Evolutionary conservation across 164 flowering plant species (phyloP), one percentile per base, ranked within the genome.

Genomic region (Dillenia suffruticosa): DNA sequence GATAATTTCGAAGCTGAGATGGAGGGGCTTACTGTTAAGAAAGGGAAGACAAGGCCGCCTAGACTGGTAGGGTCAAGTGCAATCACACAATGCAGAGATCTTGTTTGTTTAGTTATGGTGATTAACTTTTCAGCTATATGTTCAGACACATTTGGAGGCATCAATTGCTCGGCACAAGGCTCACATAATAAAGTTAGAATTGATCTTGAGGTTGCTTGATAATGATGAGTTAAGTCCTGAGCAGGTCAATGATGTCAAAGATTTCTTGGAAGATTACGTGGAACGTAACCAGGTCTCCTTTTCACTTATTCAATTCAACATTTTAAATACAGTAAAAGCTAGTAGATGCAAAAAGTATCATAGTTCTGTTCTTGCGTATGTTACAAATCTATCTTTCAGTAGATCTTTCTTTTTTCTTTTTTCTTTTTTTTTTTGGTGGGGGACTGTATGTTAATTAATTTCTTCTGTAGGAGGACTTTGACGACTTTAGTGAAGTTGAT

Each of bases 201-300:
- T 90, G 74, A 92, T 95, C 59, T 69, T 95, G 73, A 90, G 99
- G 78, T 74, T 92, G 45, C 73, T 95, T 68, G 99, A 95, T 74
- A 95, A 95, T 68, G 99, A 95, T 76, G 97, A 92, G 73, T 76
- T 95, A 78, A 95, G 94, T 69, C 96, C 97, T 51, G 99, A 95
- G 72, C 92, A 90, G 63, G 97, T 95, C 59, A 95, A 95, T 73
- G 99, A 95, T 71, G 96, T 87, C 14, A 92, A 79, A 68, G 99
- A 95, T 47, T 84, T 95, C 70, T 64, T 95, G 73, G 99, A 95
- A 10, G 99, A 95, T 66, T 95, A 95, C 76, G 92, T 88, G 45
- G 99, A 95, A 59, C 93, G 99, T 19, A 95, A 95, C 81, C 99
- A 95, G 97, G 99, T 92, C 12, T 14, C n/a, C 46, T 26, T 54